Conservation (phyloP, 2,329 filamentous ascomycete genomes). For the Biscogniauxia sp. region DNA sequence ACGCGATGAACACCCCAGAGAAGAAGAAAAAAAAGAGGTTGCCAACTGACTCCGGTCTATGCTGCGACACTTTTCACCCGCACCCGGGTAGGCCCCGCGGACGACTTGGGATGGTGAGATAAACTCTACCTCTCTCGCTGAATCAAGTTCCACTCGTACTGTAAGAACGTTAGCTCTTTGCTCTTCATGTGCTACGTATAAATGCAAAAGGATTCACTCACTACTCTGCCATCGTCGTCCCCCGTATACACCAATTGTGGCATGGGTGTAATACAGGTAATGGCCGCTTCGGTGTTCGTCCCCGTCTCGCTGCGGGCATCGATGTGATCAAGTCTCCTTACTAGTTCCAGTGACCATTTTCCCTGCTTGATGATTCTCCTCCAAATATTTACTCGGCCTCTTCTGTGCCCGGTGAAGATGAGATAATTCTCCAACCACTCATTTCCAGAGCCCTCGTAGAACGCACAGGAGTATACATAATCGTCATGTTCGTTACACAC, state of each 20-base stretch:
- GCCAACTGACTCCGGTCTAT: slow-evolving; percentile 11
- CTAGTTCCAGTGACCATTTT: slow-evolving; percentile 72
- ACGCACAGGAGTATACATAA: slow-evolving; percentile 76
- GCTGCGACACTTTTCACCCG: slow-evolving; percentile 20
- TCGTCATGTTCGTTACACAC: slow-evolving; percentile 72
- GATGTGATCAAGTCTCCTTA: slow-evolving; percentile 78
- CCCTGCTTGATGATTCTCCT: slow-evolving; percentile 56
- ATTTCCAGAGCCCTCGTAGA: slow-evolving; percentile 86
- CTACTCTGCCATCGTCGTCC: slow-evolving; percentile 88
- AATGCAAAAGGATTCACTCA: slow-evolving; percentile 44
- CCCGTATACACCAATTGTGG: slow-evolving; percentile 85
- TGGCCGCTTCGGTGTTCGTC: slow-evolving; percentile 61
- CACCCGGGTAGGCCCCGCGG: slow-evolving; percentile 7
- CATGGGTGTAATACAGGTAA: slow-evolving; percentile 84
- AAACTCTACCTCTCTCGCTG: slow-evolving; percentile 54
- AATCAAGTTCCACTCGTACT: slow-evolving; percentile 66
- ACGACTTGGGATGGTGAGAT: slow-evolving; percentile 13
- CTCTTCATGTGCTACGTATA: not conserved
- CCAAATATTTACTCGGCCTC: slow-evolving; percentile 82
- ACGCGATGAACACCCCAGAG: not conserved
- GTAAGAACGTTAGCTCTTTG: slow-evolving; percentile 10
- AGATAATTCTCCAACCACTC: slow-evolving; percentile 89
- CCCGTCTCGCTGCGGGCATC: slow-evolving; percentile 64
- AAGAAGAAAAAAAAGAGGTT: slow-evolving; percentile 7
- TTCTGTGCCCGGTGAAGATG: slow-evolving; percentile 83